A percentile compares a stretch with the other conserved stretches of the same genome.
Conservation (phyloP, 1,284 basidiomycete species). For the Trichosporon ovoides region DNA sequence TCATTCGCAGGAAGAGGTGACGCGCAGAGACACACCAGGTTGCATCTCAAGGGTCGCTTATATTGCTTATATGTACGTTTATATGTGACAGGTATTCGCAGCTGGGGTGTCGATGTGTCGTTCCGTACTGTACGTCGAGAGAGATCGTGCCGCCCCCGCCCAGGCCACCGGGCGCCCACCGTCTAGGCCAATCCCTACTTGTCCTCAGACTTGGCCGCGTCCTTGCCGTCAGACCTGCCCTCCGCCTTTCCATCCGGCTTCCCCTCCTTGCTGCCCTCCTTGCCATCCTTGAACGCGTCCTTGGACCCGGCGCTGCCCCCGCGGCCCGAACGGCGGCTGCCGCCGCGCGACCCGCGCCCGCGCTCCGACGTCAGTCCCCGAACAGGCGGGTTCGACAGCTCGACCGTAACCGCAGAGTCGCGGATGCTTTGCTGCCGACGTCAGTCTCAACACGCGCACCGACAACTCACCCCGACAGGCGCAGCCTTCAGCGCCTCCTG, state of each 20-base stretch:
- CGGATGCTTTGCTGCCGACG: constrained; percentile 29
- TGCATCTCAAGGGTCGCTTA: constrained; percentile 1
- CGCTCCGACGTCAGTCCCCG: constrained; percentile 21
- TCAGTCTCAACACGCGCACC: neutral
- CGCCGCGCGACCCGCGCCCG: constrained; percentile 50
- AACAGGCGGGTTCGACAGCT: constrained; percentile 45
- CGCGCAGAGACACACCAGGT: neutral
- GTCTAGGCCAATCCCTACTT: constrained; percentile 10
- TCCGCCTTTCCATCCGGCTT: constrained; percentile 12
- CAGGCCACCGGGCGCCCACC: no score
- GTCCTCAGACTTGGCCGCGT: neutral
- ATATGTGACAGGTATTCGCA: constrained; percentile 8
- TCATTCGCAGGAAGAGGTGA: constrained; percentile 27
- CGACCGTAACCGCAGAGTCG: constrained; percentile 48
- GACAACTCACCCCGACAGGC: constrained; percentile 56
- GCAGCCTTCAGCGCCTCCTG: constrained; percentile 66
- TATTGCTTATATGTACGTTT: neutral
- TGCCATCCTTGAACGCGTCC: constrained; percentile 15
- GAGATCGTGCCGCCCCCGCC: neutral
- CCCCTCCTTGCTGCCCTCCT: constrained; percentile 6
- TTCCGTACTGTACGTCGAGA: neutral
- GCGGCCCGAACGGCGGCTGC: constrained; percentile 49
- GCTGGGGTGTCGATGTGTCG: neutral
- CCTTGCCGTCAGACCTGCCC: neutral
- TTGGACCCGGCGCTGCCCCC: constrained; percentile 25